These are phyloP conservation scores for Crithidia acanthocephali DNA, from an alignment of 208 protist species.

Conservation along the genomic window DNA sequence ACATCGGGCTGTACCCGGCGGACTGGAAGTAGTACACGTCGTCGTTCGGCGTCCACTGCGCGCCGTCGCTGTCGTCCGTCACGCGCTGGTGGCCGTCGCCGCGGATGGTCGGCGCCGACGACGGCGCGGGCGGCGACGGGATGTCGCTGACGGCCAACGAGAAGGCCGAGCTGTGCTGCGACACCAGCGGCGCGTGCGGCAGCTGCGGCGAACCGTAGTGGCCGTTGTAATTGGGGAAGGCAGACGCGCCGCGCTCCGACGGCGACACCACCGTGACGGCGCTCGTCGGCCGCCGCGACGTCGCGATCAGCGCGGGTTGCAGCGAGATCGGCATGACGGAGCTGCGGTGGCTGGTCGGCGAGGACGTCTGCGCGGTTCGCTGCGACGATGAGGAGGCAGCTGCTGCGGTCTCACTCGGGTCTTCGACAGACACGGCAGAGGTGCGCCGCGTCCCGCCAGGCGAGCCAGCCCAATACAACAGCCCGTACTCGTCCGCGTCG, in stretches of 20 bases:
- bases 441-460: conserved; percentile 1
- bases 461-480: conserved; percentile 11
- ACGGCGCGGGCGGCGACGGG: conserved; percentile 4
- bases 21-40: conserved; percentile 7
- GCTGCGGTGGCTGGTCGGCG: neutral
- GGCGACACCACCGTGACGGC: conserved; percentile 14
- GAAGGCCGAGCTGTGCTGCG: neutral
- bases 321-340: conserved; percentile 14
- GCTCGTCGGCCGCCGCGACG: neutral
- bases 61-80: neutral
- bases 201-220: neutral
- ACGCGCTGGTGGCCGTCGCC: neutral
- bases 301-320: conserved; percentile 9
- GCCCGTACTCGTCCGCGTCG: conserved; percentile 26
- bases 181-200: neutral
- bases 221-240: neutral
- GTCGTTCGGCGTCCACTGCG: conserved; percentile 19
- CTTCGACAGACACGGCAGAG: conserved; percentile 13
- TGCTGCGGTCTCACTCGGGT: conserved; percentile 1
- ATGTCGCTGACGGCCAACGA: neutral
- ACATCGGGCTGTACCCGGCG: conserved; percentile 17
- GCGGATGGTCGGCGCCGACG: neutral
- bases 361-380: neutral
- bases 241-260: neutral
- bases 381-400: neutral